Base-by-base conservation (phyloP, 495 filamentous ascomycete genomes). In the Penicillium paradoxum region DNA sequence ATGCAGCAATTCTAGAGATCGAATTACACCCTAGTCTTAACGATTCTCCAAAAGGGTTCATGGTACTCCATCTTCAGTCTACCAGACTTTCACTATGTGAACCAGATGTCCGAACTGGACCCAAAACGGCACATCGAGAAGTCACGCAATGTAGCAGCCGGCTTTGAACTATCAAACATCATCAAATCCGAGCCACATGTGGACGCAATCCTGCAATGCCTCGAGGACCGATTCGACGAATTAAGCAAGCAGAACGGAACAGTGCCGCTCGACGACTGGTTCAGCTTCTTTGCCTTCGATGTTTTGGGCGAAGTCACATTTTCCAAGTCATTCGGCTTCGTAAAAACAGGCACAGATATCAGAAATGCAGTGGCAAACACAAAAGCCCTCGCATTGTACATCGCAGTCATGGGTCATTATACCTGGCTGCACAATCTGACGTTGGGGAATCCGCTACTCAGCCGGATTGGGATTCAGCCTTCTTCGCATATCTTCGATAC, bases 271-370 rank as follows among this genome's bases (percentile, higher is more conserved):
- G 65, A 70, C 10, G 37, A 57, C 29, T 80, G 76, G 77, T 58
- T 79, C 27, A 74, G 68, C 39, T 79, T 70, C 56, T 78, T 70
- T 45, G 63, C 74, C 22, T 78, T 80, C 48, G 73, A 68, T 40
- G 77, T 67, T 4, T 60, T 79, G 24, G 75, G 70, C 19, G 69
- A 73, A 46, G 58, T 69, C 3, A 73, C 59, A 6, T 71, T 75
- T 46, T 76, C 71, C 10, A 61, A 68, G 27, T 58, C 56, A 1
- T 76, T 75, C 25, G 74, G 73, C 3, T 79, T 80, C 50, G 39
- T 78, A 6, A 58, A 68, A 37, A 27, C 43, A 0, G 75, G 72
- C 5, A 56, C 37, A 2, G 75, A 79, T 46, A 57, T 80, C 25
- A 65, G 67, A 27, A 62, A 76, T 44, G 71, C 71, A n/a, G 74